Conservation (phyloP, 2,329 filamentous ascomycete species). For the Paradendryphiella salina region DNA sequence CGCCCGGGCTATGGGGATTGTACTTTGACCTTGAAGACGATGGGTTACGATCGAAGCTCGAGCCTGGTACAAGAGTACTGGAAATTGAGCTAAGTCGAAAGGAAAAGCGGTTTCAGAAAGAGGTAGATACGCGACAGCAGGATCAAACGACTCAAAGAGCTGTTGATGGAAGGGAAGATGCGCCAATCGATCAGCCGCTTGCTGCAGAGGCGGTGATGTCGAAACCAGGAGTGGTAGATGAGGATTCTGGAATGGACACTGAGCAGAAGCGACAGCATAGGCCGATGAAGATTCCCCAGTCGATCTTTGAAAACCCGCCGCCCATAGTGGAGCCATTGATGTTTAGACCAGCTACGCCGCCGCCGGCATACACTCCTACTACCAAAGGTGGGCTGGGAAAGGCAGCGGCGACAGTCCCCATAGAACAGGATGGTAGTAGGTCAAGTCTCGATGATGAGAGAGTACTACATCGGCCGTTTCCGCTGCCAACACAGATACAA, state of each 20-base stretch:
- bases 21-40: conserved; percentile 55
- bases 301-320: conserved; percentile 29
- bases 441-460: neutral
- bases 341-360: conserved; percentile 21
- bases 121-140: conserved; percentile 25
- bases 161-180: conserved; percentile 31
- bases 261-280: neutral
- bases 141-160: conserved; percentile 40
- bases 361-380: conserved; percentile 27
- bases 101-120: conserved; percentile 53
- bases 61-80: conserved; percentile 55
- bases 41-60: conserved; percentile 49
- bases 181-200: conserved; percentile 33
- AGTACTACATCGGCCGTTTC: too few species aligned
- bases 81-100: conserved; percentile 60
- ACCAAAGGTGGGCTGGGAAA: neutral
- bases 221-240: conserved; percentile 21
- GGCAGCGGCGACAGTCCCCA: neutral
- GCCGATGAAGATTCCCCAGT: conserved; percentile 27
- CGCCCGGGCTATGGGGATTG: conserved; percentile 41
- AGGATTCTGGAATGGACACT: neutral
- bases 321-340: conserved; percentile 8
- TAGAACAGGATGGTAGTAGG: neutral
- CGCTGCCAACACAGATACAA: neutral
- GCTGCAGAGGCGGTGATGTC: conserved; percentile 21